A percentile compares a stretch with the other conserved stretches of the same genome.
phyloP scores from a whole-genome alignment of 305 asterid species.

The Stenogyne calaminthoides region DNA sequence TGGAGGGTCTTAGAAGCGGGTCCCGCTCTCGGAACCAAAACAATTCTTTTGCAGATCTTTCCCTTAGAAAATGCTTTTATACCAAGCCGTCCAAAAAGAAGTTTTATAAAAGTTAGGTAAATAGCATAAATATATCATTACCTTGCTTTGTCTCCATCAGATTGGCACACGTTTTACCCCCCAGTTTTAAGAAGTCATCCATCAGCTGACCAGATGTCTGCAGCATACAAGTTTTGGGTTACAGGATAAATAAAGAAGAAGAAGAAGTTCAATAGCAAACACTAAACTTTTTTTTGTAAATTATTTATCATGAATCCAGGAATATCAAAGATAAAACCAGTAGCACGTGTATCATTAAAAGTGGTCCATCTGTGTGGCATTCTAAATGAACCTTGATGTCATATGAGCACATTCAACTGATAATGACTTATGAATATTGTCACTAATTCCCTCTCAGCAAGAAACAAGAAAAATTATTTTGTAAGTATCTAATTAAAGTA shows the following conservation, averaged over 20 bases:
- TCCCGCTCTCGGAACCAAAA: too few species aligned
- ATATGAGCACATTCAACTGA: background rate
- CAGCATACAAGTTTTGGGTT: constrained; percentile 29
- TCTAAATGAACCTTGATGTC: background rate
- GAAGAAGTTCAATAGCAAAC: constrained; percentile 8
- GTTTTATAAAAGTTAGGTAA: background rate
- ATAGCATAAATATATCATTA: constrained; percentile 29
- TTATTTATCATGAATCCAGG: background rate
- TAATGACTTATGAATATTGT: background rate
- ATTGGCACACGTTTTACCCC: constrained; percentile 64
- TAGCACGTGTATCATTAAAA: background rate
- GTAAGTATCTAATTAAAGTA: constrained; percentile 8
- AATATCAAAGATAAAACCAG: background rate
- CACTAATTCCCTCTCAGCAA: background rate
- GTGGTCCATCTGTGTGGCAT: background rate
- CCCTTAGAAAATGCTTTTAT: background rate
- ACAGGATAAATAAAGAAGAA: constrained; percentile 1
- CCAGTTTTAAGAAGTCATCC: constrained; percentile 63
- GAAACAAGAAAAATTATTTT: background rate
- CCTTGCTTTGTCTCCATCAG: constrained; percentile 70
- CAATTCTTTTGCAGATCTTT: background rate
- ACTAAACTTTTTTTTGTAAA: background rate
- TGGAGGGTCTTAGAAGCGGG: too few species aligned
- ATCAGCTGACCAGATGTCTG: constrained; percentile 63
- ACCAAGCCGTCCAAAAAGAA: background rate